Conservation (phyloP, 2,329 filamentous ascomycete genomes). For the Plenodomus biglobosus region DNA sequence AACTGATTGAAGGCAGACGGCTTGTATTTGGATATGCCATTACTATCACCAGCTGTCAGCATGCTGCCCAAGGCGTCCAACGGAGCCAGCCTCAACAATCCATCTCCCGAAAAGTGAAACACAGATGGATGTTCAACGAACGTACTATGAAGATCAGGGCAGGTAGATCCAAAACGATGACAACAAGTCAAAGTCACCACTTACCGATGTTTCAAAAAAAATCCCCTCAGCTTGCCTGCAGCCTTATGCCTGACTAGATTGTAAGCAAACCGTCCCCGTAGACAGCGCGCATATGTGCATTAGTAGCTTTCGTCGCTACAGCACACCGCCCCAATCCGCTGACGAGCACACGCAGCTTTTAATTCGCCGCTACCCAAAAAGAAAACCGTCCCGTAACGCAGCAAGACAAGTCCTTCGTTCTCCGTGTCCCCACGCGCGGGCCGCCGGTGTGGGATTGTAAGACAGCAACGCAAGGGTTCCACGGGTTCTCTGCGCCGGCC, state of each 20-base stretch:
- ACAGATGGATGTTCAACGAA: neutral
- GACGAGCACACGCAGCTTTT: conserved; percentile 19
- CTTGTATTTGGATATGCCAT: conserved; percentile 26
- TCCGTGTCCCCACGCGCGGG: conserved; percentile 19
- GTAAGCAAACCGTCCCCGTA: conserved; percentile 20
- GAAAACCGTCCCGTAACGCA: neutral
- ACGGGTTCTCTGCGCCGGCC: neutral
- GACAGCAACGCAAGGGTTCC: conserved; percentile 10
- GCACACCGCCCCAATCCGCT: conserved; percentile 36
- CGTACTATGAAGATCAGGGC: neutral
- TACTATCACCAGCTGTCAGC: conserved; percentile 29
- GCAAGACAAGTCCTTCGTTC: conserved; percentile 23
- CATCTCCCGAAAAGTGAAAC: neutral
- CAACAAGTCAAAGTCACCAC: neutral
- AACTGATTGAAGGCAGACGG: conserved; percentile 16
- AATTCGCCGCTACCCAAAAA: conserved; percentile 7
- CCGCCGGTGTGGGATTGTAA: conserved; percentile 34
- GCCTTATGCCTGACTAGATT: conserved; percentile 35
- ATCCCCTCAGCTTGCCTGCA: conserved; percentile 23
- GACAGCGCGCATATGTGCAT: conserved; percentile 33
- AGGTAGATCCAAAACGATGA: neutral
- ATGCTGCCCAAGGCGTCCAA: conserved; percentile 13
- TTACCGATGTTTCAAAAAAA: conserved; percentile 3
- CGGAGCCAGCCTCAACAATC: neutral
- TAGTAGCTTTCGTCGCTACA: conserved; percentile 35